Evolutionary conservation across 371 early-diverging fungal genomes (phyloP), one percentile per base, ranked within the genome.

Genomic region (Mucor saturninus): DNA sequence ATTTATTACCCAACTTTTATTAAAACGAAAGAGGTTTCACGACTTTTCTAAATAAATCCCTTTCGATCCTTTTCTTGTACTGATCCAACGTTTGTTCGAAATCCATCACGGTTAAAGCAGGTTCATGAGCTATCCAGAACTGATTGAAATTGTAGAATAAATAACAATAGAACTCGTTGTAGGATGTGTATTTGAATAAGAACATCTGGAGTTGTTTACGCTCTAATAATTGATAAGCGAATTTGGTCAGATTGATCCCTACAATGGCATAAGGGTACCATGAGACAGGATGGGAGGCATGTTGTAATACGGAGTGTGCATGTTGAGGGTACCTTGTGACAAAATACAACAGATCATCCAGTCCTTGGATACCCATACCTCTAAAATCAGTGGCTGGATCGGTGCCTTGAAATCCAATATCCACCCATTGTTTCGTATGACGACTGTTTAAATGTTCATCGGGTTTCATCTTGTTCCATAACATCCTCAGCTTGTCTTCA

Each of bases 341-440:
- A 72, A 84, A 90, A 67, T 91, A 92, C 2, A 86, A 68, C 30
- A 94, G 76, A 61, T 93, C 89, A 68, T 93, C 89, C 8, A 93
- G 65, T 5, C 87, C 92, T 45, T 90, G 87, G 60, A 91, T 70
- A 5, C 90, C 95, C 93, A 95, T 93, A 29, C 92, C 92, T 32
- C 95, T 82, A 62, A 95, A 95, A 77, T 95, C 95, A 0, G 93
- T 93, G 8, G 95, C 90, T 2, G 93, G 95, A 70, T 93, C 92
- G 21, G 73, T 76, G 39, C 93, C 93, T 64, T 95, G 95, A 64
- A 95, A 95, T 0, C 90, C 91, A 68, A 92, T 83, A 54, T 86
- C 81, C 48, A 75, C 70, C 93, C 93, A 93, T 67, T 91, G 90
- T 58, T 75, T 74, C 5, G 87, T 77, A 15, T 84, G 60, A 15